phyloP scores from a whole-genome alignment of 2,329 filamentous ascomycete species.

The Setomelanomma holmii region DNA sequence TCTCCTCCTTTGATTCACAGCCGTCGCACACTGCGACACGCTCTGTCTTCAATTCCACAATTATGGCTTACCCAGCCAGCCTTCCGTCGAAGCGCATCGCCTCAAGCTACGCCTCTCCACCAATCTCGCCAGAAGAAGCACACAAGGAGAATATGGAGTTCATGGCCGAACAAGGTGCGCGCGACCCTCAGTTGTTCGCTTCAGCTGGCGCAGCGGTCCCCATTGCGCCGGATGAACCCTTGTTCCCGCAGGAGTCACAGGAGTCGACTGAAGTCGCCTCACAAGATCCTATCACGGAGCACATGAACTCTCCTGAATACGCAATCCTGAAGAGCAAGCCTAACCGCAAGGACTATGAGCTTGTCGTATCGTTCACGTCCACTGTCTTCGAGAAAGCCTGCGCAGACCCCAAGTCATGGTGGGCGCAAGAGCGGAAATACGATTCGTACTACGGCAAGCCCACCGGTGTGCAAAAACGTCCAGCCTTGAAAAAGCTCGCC shows the following conservation, averaged over 20 bases:
- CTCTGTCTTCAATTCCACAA: constrained; percentile 20
- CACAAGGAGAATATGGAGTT: constrained; percentile 47
- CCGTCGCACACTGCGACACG: constrained; percentile 29
- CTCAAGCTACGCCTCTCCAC: constrained; percentile 50
- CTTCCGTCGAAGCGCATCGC: constrained; percentile 34
- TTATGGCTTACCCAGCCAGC: constrained; percentile 28
- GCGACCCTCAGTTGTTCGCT: constrained; percentile 48
- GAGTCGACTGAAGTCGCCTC: constrained; percentile 32
- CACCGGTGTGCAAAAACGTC: constrained; percentile 49
- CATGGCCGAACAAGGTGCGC: constrained; percentile 33
- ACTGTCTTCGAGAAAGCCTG: constrained; percentile 39
- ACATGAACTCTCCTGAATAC: constrained; percentile 44
- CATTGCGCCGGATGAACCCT: constrained; percentile 39
- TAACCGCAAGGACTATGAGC: constrained; percentile 46
- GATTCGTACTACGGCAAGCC: constrained; percentile 56
- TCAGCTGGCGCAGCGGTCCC: constrained; percentile 33
- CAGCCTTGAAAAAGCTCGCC: constrained; percentile 45
- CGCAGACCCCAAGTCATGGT: constrained; percentile 53
- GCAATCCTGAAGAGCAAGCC: constrained; percentile 40
- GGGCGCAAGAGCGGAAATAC: constrained; percentile 57
- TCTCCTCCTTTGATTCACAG: constrained; percentile 38
- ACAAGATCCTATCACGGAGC: constrained; percentile 38
- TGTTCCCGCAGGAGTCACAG: constrained; percentile 43
- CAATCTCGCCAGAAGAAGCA: constrained; percentile 48
- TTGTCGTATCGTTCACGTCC: constrained; percentile 42